Evolutionary conservation across 2,329 filamentous ascomycete species (phyloP).

Genomic region (Aureobasidium sp.): DNA sequence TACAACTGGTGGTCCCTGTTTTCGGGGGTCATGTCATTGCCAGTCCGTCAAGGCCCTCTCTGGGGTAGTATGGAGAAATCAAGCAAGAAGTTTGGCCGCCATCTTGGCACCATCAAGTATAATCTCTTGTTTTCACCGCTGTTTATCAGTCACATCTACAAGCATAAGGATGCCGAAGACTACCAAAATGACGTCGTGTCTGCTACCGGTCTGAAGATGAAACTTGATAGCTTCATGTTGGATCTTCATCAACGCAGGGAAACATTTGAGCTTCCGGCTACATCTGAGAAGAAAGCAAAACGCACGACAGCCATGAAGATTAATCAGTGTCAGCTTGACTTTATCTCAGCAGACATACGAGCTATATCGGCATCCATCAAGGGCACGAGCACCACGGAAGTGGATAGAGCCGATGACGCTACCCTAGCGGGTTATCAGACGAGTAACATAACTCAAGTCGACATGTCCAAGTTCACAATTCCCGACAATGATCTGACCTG

Average conservation of each 20-base stretch:
- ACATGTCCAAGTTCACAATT: constrained; percentile 84
- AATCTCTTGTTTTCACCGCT: constrained; percentile 85
- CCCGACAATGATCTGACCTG: constrained; percentile 92
- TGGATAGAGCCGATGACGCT: constrained; percentile 60
- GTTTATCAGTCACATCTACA: constrained; percentile 95
- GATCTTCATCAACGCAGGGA: constrained; percentile 92
- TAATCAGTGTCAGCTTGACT: constrained; percentile 86
- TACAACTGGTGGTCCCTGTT: constrained; percentile 98
- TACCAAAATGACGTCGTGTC: constrained; percentile 71
- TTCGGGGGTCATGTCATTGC: constrained; percentile 87
- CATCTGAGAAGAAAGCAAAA: constrained; percentile 58
- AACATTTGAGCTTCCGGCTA: constrained; percentile 75
- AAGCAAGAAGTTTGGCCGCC: constrained; percentile 96
- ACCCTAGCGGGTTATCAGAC: constrained; percentile 48
- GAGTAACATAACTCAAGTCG: constrained; percentile 33
- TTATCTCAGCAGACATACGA: constrained; percentile 83
- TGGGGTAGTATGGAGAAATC: constrained; percentile 93
- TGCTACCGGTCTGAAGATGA: constrained; percentile 92
- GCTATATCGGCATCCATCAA: constrained; percentile 87
- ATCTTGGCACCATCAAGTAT: constrained; percentile 98
- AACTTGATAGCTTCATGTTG: constrained; percentile 93
- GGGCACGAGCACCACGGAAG: constrained; percentile 68
- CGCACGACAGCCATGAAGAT: constrained; percentile 92
- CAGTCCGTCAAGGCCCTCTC: constrained; percentile 82
- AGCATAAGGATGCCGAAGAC: constrained; percentile 92